These are phyloP conservation scores for Scheffersomyces stipitis DNA, from an alignment of 805 yeast species.

Conservation along the genomic window DNA sequence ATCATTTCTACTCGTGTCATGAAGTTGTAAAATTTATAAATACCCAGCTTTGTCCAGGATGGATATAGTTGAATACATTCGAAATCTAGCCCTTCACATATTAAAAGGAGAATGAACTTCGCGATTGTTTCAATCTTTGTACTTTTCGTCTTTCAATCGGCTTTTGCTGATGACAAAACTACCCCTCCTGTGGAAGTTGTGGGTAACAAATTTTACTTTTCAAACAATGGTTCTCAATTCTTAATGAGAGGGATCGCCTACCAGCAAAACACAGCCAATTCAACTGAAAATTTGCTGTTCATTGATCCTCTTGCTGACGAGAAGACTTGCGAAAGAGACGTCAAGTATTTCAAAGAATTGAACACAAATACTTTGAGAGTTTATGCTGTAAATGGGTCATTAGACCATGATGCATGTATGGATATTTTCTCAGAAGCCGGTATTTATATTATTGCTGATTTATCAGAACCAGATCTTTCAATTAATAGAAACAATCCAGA, in stretches of 20 bases:
- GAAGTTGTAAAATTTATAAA: too few species aligned
- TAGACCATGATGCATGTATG: constrained; percentile 74
- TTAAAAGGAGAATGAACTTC: too few species aligned
- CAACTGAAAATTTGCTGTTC: constrained; percentile 46
- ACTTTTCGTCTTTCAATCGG: neutral
- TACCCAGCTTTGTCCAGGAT: too few species aligned
- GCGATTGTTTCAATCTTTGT: too few species aligned
- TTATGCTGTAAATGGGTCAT: constrained; percentile 64
- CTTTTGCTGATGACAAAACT: neutral
- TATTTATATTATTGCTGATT: constrained; percentile 86
- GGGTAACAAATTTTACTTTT: constrained; percentile 76
- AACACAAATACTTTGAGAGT: constrained; percentile 74
- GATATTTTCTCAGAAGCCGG: constrained; percentile 71
- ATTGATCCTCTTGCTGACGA: constrained; percentile 72
- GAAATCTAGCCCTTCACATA: too few species aligned
- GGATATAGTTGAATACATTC: too few species aligned
- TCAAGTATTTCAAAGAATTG: constrained; percentile 63
- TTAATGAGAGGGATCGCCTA: constrained; percentile 78
- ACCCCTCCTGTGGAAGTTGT: constrained; percentile 65
- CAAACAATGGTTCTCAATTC: constrained; percentile 78
- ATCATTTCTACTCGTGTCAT: too few species aligned
- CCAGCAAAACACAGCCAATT: constrained; percentile 63
- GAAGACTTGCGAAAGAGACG: constrained; percentile 64
- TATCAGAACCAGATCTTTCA: constrained; percentile 67
- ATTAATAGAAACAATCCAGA: constrained; percentile 61